Percentiles rank a stretch among this genome's conserved stretches.
Evolutionary conservation across 1,284 basidiomycete genomes (phyloP).

Genomic region (Megacollybia platyphylla): DNA sequence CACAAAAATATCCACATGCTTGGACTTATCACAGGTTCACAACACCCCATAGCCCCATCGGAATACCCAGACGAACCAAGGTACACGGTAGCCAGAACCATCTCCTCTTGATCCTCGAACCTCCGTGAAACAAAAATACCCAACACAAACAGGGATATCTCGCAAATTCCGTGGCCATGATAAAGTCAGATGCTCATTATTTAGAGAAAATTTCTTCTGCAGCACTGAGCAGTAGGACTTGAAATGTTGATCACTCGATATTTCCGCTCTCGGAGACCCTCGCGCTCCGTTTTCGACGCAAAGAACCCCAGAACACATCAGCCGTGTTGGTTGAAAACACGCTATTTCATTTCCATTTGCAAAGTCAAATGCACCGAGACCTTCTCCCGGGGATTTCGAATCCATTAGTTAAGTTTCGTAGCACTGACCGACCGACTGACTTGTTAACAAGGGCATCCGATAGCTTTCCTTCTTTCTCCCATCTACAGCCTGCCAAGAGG

Average conservation of each 20-base stretch:
- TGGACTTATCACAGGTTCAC: constrained; percentile 7
- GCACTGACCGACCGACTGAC: constrained; percentile 7
- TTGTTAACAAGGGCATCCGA: constrained; percentile 19
- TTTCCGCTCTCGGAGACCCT: constrained; percentile 9
- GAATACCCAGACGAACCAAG: constrained; percentile 15
- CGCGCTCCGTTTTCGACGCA: constrained; percentile 13
- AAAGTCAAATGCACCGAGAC: constrained; percentile 11
- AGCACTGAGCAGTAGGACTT: constrained; percentile 14
- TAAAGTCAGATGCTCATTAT: constrained; percentile 14
- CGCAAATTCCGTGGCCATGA: constrained; percentile 18
- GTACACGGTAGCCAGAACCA: constrained; percentile 9
- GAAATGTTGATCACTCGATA: constrained; percentile 20
- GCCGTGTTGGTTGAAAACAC: constrained; percentile 14
- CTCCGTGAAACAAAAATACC: not conserved
- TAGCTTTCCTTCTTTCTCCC: constrained; percentile 15
- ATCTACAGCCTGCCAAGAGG: constrained; percentile 2
- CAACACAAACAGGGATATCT: constrained; percentile 16
- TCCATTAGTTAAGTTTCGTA: not conserved
- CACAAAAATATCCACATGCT: no score
- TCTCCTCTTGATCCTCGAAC: no score
- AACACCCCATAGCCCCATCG: constrained; percentile 14
- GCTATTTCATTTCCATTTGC: constrained; percentile 13
- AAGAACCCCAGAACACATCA: constrained; percentile 19
- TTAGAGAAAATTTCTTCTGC: constrained; percentile 6
- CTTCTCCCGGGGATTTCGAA: not conserved